Evolutionary conservation across 2,329 filamentous ascomycete genomes (phyloP).

Genomic region (Atkinsonella hypoxylon): DNA sequence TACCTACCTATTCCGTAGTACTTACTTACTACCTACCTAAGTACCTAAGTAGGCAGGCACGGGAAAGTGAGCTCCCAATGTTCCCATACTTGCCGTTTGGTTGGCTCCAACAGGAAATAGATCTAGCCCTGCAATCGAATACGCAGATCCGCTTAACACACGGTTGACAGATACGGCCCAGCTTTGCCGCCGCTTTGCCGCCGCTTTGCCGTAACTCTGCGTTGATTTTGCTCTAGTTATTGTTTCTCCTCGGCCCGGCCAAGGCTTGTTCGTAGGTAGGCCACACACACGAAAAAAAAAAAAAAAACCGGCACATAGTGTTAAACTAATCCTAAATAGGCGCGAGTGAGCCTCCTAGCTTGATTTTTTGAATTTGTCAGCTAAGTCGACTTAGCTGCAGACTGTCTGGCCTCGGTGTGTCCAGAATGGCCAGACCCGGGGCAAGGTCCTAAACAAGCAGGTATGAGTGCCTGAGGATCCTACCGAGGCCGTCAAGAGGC

Average conservation of each 20-base stretch:
- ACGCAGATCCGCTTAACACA: background rate
- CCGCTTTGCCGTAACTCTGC: too few relatives aligned
- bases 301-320: too few relatives aligned
- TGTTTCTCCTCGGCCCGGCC: background rate
- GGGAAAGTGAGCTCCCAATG: too few relatives aligned
- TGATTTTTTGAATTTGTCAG: background rate
- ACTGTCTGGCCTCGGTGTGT: background rate
- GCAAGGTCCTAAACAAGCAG: background rate
- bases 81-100: background rate
- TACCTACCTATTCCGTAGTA: too few relatives aligned
- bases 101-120: background rate
- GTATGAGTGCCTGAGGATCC: background rate
- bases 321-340: too few relatives aligned
- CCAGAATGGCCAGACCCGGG: slow-evolving; percentile 1
- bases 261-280: background rate
- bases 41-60: too few relatives aligned
- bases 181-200: background rate
- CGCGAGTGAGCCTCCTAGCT: too few relatives aligned
- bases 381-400: background rate
- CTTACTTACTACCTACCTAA: too few relatives aligned
- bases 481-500: background rate
- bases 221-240: background rate
- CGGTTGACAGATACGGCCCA: background rate
- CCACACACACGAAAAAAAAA: too few relatives aligned
- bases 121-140: background rate